These are phyloP conservation scores for Arctium lappa DNA, from an alignment of 129 eudicot species.

Conservation along the genomic window DNA sequence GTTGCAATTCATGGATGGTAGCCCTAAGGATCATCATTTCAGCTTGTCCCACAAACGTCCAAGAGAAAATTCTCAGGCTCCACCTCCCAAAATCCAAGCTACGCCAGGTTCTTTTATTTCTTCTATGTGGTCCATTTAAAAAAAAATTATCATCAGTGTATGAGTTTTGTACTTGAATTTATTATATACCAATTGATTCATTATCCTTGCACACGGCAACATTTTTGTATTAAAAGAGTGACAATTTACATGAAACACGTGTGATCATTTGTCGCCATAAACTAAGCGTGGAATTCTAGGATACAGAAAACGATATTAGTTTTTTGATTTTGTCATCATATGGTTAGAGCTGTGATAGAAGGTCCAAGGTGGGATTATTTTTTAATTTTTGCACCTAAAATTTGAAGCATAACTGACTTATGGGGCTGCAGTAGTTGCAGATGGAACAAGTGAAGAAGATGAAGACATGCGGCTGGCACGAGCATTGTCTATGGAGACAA, in stretches of 20 bases:
- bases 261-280: conserved; percentile 33
- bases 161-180: too few relatives aligned
- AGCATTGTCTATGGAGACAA: conserved; percentile 69
- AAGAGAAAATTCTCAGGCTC: conserved; percentile 54
- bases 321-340: neutral
- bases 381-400: neutral
- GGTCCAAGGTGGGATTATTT: neutral
- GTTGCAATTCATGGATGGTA: conserved; percentile 72
- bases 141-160: too few relatives aligned
- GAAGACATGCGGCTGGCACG: conserved; percentile 58
- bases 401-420: neutral
- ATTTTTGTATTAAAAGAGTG: neutral
- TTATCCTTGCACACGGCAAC: too few relatives aligned
- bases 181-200: too few relatives aligned
- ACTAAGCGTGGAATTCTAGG: conserved; percentile 60
- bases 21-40: conserved; percentile 71
- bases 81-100: conserved; percentile 48
- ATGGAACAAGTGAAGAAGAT: conserved; percentile 59
- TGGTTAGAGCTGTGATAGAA: neutral
- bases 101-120: conserved; percentile 16
- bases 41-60: conserved; percentile 80
- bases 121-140: neutral
- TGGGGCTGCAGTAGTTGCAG: conserved; percentile 38
- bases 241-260: neutral
- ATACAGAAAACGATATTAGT: conserved; percentile 34